Evolutionary conservation across 345 rosid species (phyloP).

Genomic region (Hibiscus tridactylites): DNA sequence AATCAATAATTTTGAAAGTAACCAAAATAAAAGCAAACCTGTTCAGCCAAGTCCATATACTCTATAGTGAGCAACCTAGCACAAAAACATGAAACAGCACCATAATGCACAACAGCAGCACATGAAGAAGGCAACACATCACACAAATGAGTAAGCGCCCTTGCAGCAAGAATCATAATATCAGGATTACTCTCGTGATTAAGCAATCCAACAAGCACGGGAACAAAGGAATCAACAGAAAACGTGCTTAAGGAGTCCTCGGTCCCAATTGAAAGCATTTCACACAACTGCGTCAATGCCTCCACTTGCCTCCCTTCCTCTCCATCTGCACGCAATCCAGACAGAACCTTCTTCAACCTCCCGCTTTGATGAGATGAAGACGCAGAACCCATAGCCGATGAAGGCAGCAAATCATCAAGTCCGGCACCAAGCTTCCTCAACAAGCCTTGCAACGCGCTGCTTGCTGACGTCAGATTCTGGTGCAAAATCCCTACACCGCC

Average conservation of each 20-base stretch:
- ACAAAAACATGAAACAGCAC: slow-evolving; percentile 82
- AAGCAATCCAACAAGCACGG: slow-evolving; percentile 80
- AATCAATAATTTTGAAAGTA: not conserved
- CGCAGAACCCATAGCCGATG: slow-evolving; percentile 68
- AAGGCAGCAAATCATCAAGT: slow-evolving; percentile 82
- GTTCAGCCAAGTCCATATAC: slow-evolving; percentile 99
- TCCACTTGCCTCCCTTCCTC: slow-evolving; percentile 99
- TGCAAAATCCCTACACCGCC: slow-evolving; percentile 73
- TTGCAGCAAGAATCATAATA: slow-evolving; percentile 97
- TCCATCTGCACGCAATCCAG: slow-evolving; percentile 88
- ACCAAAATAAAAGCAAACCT: slow-evolving; percentile 39
- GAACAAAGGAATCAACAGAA: slow-evolving; percentile 95
- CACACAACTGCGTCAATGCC: slow-evolving; percentile 94
- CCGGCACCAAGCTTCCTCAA: slow-evolving; percentile 98
- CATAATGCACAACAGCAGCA: slow-evolving; percentile 97
- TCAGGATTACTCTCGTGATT: slow-evolving; percentile 95
- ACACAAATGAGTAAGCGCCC: slow-evolving; percentile 94
- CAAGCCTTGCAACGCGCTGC: slow-evolving; percentile 91
- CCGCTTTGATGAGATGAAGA: slow-evolving; percentile 83
- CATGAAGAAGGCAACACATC: slow-evolving; percentile 97
- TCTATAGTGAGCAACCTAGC: slow-evolving; percentile 94
- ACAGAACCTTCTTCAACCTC: slow-evolving; percentile 78
- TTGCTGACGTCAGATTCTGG: slow-evolving; percentile 87
- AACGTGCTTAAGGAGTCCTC: slow-evolving; percentile 93
- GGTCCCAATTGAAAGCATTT: slow-evolving; percentile 93